Percentiles rank a stretch among this genome's conserved stretches.
These are phyloP conservation scores for Petasospora fabianii DNA, from an alignment of 1,139 yeast species.

Conservation along the genomic window DNA sequence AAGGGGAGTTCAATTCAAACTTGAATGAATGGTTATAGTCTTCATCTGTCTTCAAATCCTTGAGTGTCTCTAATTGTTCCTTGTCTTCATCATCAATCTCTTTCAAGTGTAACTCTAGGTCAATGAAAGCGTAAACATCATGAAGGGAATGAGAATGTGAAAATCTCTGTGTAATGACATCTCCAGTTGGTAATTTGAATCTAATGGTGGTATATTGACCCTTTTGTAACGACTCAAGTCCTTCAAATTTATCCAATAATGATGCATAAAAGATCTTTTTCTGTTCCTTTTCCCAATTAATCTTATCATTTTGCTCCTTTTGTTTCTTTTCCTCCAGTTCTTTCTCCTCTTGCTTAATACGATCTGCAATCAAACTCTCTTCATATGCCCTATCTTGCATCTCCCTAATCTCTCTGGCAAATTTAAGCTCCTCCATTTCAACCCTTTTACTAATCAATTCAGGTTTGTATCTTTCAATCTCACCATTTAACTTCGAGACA, in stretches of 20 bases:
- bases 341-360: conserved; percentile 28
- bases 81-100: conserved; percentile 7
- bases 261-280: conserved; percentile 14
- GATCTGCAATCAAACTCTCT: conserved; percentile 34
- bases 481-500: conserved; percentile 26
- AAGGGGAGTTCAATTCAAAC: conserved; percentile 53
- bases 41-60: conserved; percentile 3
- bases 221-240: conserved; percentile 6
- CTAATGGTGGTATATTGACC: conserved; percentile 31
- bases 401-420: conserved; percentile 35
- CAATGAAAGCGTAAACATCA: conserved; percentile 65
- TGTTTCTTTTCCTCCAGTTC: conserved; percentile 20
- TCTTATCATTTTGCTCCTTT: conserved; percentile 6
- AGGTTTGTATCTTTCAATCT: conserved; percentile 32
- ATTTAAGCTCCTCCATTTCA: conserved; percentile 33
- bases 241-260: conserved; percentile 10
- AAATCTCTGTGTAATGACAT: conserved; percentile 56
- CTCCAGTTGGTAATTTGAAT: conserved; percentile 57
- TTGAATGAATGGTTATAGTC: conserved; percentile 35
- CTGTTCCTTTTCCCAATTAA: conserved; percentile 21
- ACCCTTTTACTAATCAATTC: conserved; percentile 34
- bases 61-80: not conserved
- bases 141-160: conserved; percentile 44
- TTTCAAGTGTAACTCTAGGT: conserved; percentile 33
- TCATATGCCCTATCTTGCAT: conserved; percentile 37